Evolutionary conservation across 75 land plant genomes (phyloP).

Genomic region (Pinus tabuliformis): DNA sequence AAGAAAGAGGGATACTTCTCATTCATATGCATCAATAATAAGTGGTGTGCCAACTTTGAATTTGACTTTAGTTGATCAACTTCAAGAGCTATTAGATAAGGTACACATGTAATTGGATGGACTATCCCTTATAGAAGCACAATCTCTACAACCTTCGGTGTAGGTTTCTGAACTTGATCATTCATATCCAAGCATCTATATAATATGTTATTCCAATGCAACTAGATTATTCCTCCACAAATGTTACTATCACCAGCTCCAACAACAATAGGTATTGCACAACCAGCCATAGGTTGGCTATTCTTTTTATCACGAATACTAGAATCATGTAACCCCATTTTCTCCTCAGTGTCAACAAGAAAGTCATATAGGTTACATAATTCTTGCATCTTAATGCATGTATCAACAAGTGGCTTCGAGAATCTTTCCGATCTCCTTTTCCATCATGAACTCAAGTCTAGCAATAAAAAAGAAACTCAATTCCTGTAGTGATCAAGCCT

Average conservation of each 20-base stretch:
- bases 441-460: constrained; percentile 94
- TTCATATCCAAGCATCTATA: constrained; percentile 77
- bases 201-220: constrained; percentile 89
- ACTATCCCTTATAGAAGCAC: constrained; percentile 97
- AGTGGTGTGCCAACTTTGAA: constrained; percentile 90
- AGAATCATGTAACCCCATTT: too few species aligned
- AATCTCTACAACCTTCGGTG: constrained; percentile 94
- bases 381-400: too few species aligned
- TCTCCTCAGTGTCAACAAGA: too few species aligned
- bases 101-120: constrained; percentile 98
- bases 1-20: constrained; percentile 97
- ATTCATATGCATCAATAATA: constrained; percentile 89
- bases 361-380: too few species aligned
- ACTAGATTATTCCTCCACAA: constrained; percentile 95
- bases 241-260: constrained; percentile 43
- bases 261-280: too few species aligned
- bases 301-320: too few species aligned
- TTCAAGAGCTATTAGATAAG: constrained; percentile 83
- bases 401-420: constrained; percentile 2
- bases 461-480: constrained; percentile 84
- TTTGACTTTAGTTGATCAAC: constrained; percentile 85
- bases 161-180: constrained; percentile 76
- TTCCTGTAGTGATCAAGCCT: constrained; percentile 88
- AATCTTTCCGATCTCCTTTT: constrained; percentile 69
- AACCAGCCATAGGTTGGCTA: too few species aligned